A percentile compares a stretch with the other conserved stretches of the same genome.
phyloP scores from a whole-genome alignment of 371 early-diverging fungal genomes.

The Mortierella sp. region DNA sequence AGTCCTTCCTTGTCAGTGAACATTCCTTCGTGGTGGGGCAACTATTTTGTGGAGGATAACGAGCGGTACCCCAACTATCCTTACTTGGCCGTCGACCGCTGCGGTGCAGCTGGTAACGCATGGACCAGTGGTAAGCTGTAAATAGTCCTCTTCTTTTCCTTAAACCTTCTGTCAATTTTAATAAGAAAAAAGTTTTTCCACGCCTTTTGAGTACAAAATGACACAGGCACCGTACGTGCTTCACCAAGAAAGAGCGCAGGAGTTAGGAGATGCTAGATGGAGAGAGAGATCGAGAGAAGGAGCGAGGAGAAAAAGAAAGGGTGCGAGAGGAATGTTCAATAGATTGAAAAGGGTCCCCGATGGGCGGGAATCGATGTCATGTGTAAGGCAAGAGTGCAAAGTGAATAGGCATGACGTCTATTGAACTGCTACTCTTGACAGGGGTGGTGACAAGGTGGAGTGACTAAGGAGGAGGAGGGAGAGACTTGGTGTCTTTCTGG shows the following conservation, averaged over 20 bases:
- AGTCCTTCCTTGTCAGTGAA: constrained; percentile 50
- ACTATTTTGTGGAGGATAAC: constrained; percentile 18
- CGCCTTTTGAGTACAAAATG: not conserved
- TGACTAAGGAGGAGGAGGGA: not conserved
- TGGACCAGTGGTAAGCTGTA: constrained; percentile 16
- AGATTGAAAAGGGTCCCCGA: no score
- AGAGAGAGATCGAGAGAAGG: no score
- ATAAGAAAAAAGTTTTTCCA: not conserved
- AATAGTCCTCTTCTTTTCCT: not conserved
- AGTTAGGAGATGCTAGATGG: no score
- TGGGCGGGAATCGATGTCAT: no score
- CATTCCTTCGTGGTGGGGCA: constrained; percentile 65
- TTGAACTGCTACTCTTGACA: no score
- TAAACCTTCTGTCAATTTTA: not conserved
- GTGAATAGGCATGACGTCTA: no score
- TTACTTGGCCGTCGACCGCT: constrained; percentile 22
- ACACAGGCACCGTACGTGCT: no score
- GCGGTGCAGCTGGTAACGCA: constrained; percentile 14
- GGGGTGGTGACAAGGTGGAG: not conserved
- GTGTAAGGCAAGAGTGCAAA: no score
- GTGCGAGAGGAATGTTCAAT: no score
- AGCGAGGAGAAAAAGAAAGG: no score
- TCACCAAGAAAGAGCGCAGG: no score
- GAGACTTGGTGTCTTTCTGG: no score
- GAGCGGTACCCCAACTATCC: constrained; percentile 12